A percentile compares a stretch with the other conserved stretches of the same genome.
Evolutionary conservation across 2,329 filamentous ascomycete genomes (phyloP).

Genomic region (Penicillium crustosum): DNA sequence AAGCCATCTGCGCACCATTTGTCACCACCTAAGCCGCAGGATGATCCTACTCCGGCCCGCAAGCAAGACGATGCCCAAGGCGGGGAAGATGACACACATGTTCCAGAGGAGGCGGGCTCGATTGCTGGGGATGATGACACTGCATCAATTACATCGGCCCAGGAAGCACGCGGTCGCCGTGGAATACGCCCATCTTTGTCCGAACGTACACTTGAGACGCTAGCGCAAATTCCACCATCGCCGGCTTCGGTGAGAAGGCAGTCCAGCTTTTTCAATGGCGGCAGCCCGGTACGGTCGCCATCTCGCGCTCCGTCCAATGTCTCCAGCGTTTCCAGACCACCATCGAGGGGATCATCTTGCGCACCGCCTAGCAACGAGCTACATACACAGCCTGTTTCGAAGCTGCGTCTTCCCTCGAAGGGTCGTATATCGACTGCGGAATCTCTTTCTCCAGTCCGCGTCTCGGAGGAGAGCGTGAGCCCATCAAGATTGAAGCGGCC

Average conservation of each 20-base stretch:
- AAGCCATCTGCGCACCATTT: constrained; percentile 32
- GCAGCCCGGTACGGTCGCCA: constrained; percentile 62
- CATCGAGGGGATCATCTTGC: constrained; percentile 48
- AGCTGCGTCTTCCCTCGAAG: constrained; percentile 36
- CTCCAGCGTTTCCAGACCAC: constrained; percentile 46
- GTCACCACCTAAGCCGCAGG: constrained; percentile 25
- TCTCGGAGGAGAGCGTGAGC: constrained; percentile 24
- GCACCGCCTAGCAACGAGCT: constrained; percentile 58
- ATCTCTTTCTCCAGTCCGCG: constrained; percentile 21
- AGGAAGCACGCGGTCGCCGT: constrained; percentile 26
- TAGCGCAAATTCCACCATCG: constrained; percentile 75
- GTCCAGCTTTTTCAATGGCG: constrained; percentile 70
- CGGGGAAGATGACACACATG: constrained; percentile 23
- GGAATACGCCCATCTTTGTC: constrained; percentile 52
- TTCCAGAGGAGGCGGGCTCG: constrained; percentile 14
- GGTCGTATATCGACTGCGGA: constrained; percentile 31
- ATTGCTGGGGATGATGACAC: constrained; percentile 13
- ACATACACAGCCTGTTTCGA: constrained; percentile 31
- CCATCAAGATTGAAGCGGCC: constrained; percentile 27
- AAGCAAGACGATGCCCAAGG: constrained; percentile 24
- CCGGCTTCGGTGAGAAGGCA: constrained; percentile 66
- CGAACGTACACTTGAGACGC: constrained; percentile 82
- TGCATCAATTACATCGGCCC: neutral
- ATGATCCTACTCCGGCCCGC: constrained; percentile 10
- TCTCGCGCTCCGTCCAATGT: constrained; percentile 63